phyloP scores from a whole-genome alignment of 2,329 filamentous ascomycete genomes.

The Phyllosticta citriasiana region DNA sequence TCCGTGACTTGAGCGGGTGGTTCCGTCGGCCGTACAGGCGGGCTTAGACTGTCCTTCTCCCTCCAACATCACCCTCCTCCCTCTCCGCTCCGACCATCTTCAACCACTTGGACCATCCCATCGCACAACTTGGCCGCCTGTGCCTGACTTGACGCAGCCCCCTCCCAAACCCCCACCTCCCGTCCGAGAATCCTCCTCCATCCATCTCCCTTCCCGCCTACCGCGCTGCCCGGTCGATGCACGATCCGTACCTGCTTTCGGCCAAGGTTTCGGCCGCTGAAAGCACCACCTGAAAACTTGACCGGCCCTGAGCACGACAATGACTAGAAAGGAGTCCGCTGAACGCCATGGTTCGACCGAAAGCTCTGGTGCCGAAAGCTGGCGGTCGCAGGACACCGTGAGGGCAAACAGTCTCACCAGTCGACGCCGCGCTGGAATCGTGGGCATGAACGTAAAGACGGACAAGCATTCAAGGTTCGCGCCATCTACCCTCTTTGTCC shows the following conservation, averaged over 20 bases:
- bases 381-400: slow-evolving; percentile 56
- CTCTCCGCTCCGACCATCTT: neutral
- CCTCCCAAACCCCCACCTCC: slow-evolving; percentile 1
- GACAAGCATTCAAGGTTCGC: slow-evolving; percentile 44
- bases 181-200: neutral
- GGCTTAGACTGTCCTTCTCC: neutral
- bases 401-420: slow-evolving; percentile 28
- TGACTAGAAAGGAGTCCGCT: slow-evolving; percentile 57
- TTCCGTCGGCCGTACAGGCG: neutral
- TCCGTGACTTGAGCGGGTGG: neutral
- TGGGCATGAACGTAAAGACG: slow-evolving; percentile 43
- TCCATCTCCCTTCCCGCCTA: slow-evolving; percentile 3
- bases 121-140: neutral
- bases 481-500: slow-evolving; percentile 10
- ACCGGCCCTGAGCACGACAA: slow-evolving; percentile 22
- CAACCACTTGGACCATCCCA: neutral
- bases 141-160: slow-evolving; percentile 4
- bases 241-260: slow-evolving; percentile 11
- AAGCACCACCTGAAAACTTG: slow-evolving; percentile 5
- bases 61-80: neutral
- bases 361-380: slow-evolving; percentile 57
- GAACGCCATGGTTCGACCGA: slow-evolving; percentile 57
- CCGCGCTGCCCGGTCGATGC: slow-evolving; percentile 7
- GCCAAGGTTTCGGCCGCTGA: slow-evolving; percentile 9
- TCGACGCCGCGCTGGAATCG: slow-evolving; percentile 21